phyloP scores from a whole-genome alignment of 768 basidiomycete genomes.

The Mycena amicta region DNA sequence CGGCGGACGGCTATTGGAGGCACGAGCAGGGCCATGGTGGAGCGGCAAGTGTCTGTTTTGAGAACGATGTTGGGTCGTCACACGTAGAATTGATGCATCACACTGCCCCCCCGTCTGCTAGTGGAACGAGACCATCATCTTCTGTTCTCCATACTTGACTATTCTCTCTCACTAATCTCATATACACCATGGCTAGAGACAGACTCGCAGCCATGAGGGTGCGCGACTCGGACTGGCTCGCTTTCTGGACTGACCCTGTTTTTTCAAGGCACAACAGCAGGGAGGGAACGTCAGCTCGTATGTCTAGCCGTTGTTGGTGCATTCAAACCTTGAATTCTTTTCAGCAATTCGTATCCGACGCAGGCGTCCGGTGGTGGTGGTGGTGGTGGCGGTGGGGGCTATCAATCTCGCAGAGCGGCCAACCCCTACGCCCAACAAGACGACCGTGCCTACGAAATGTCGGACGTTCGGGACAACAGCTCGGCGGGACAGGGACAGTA shows the following conservation, averaged over 20 bases:
- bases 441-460: slow-evolving; percentile 70
- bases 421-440: slow-evolving; percentile 75
- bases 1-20: slow-evolving; percentile 91
- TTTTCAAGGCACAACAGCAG: slow-evolving; percentile 68
- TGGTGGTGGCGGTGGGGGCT: slow-evolving; percentile 38
- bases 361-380: slow-evolving; percentile 51
- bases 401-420: slow-evolving; percentile 46
- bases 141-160: slow-evolving; percentile 9
- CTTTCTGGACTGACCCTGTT: slow-evolving; percentile 16
- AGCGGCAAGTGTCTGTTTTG: slow-evolving; percentile 74
- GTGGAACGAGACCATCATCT: no score
- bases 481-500: slow-evolving; percentile 49
- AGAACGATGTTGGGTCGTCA: slow-evolving; percentile 13
- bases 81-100: not conserved
- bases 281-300: slow-evolving; percentile 54
- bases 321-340: slow-evolving; percentile 16
- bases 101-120: not conserved
- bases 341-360: slow-evolving; percentile 67
- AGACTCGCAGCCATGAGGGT: slow-evolving; percentile 88
- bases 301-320: slow-evolving; percentile 27
- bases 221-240: slow-evolving; percentile 25
- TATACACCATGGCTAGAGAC: slow-evolving; percentile 77
- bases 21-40: slow-evolving; percentile 80
- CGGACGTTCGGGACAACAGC: slow-evolving; percentile 63
- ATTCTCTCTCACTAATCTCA: slow-evolving; percentile 17